Base-by-base conservation (phyloP, 495 filamentous ascomycete species). In the Penicillium riverlandense region DNA sequence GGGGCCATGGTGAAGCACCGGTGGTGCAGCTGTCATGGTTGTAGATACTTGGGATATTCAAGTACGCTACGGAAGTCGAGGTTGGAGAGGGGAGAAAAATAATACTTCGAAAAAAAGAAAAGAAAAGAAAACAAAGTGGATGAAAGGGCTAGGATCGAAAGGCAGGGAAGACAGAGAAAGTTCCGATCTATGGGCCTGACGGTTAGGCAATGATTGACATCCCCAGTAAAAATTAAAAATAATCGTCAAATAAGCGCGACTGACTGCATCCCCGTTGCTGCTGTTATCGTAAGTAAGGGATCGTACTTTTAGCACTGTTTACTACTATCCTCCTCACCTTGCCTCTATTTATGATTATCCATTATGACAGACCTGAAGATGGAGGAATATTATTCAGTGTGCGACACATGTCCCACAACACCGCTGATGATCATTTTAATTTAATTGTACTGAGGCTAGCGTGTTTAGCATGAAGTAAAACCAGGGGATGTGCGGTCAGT, bases 1-100 rank as follows among this genome's bases (percentile, higher is more conserved):
- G 32, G 60, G 59, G 41, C 60, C 61, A 33, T 55, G 14, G 27
- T 67, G 64, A 37, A 62, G 51, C 53, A 68, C 66, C 30, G 64
- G 65, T 31, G 66, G 61, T 41, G 67, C 66, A 53, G 67, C 57
- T 46, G 67, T 66, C 67, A 73, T 71, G 50, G 36, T 29, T 3
- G 32, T 22, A 22, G 22, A 22, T 22, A 4, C 22, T 22, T 22
- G 22, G 22, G 22, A 22, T 22, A 22, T 4, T 29, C 7, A 38
- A 14, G 37, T 37, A 32, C 16, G 29, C 34, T 30, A 39, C 11
- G 27, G 32, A 28, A 41, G 44, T 33, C 40, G 14, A 28, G 37
- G 41, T 9, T 16, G 38, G 46, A 45, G 15, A 12, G 48, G 37
- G 38, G 44, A 43, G 40, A 40, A 33, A 45, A 40, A 40, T 42